Conservation (phyloP, 2,329 filamentous ascomycete species). For the Drechslerella coelobrocha region DNA sequence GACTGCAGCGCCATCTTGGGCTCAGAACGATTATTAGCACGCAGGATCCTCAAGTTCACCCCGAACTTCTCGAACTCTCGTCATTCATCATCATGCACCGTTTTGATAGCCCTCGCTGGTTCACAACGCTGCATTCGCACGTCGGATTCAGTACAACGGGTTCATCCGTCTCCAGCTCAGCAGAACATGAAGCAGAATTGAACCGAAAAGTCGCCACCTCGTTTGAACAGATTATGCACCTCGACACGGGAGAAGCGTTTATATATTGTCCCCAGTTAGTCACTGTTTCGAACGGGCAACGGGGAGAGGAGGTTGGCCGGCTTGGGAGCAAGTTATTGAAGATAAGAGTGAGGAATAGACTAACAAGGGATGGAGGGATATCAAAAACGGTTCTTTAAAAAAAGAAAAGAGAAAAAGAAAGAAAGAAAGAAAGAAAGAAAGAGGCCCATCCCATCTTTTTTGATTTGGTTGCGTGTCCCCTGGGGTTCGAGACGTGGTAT, state of each 20-base stretch:
- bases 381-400: slow-evolving; percentile 20
- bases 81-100: slow-evolving; percentile 75
- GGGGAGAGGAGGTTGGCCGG: neutral
- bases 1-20: slow-evolving; percentile 74
- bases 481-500: too few species aligned
- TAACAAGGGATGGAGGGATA: slow-evolving; percentile 25
- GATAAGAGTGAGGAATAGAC: neutral
- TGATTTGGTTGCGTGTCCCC: too few species aligned
- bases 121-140: slow-evolving; percentile 58
- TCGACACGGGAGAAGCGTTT: slow-evolving; percentile 61
- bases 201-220: slow-evolving; percentile 52
- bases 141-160: slow-evolving; percentile 37
- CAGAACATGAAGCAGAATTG: neutral
- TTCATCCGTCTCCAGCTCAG: neutral
- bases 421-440: too few species aligned
- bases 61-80: slow-evolving; percentile 73
- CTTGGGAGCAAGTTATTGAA: slow-evolving; percentile 21
- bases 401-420: too few species aligned
- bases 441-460: too few species aligned
- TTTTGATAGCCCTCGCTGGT: slow-evolving; percentile 73
- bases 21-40: slow-evolving; percentile 74
- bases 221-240: slow-evolving; percentile 61
- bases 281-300: neutral
- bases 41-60: slow-evolving; percentile 76
- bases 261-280: slow-evolving; percentile 19